Conservation (phyloP, 108 stramenopile genomes). For the Fragilariopsis cylindrus region DNA sequence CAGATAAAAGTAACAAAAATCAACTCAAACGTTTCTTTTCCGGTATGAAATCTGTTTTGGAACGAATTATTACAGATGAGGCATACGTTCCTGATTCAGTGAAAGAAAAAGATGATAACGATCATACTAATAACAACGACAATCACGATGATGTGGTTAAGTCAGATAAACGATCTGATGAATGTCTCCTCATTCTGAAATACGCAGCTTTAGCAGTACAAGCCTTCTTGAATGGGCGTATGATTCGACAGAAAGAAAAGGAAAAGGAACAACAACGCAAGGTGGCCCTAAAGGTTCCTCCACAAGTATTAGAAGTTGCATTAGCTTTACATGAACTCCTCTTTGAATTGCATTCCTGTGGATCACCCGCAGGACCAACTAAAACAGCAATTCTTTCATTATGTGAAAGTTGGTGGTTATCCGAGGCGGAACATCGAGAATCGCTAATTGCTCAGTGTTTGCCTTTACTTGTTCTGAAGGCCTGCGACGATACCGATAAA, state of each 20-base stretch:
- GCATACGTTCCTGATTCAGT: slow-evolving; percentile 39
- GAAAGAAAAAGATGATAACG: slow-evolving; percentile 21
- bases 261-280: slow-evolving; percentile 2
- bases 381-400: slow-evolving; percentile 62
- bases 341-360: slow-evolving; percentile 60
- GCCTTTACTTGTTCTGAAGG: slow-evolving; percentile 70
- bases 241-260: slow-evolving; percentile 17
- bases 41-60: slow-evolving; percentile 28
- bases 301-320: slow-evolving; percentile 67
- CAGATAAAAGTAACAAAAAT: slow-evolving; percentile 25
- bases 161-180: slow-evolving; percentile 33
- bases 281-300: slow-evolving; percentile 28
- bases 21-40: slow-evolving; percentile 48
- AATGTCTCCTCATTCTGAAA: slow-evolving; percentile 49
- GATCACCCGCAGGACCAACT: slow-evolving; percentile 43
- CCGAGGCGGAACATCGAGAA: slow-evolving; percentile 68
- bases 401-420: slow-evolving; percentile 90
- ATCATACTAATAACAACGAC: slow-evolving; percentile 9
- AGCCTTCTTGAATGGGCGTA: slow-evolving; percentile 46
- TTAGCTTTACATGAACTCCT: slow-evolving; percentile 65
- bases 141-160: background rate
- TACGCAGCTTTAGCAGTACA: slow-evolving; percentile 44
- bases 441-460: slow-evolving; percentile 75
- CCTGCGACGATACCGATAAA: slow-evolving; percentile 33
- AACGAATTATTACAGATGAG: slow-evolving; percentile 34